A percentile compares a stretch with the other conserved stretches of the same genome.
These are phyloP conservation scores for Solanum chacoense DNA, from an alignment of 305 asterid species.

Conservation along the genomic window DNA sequence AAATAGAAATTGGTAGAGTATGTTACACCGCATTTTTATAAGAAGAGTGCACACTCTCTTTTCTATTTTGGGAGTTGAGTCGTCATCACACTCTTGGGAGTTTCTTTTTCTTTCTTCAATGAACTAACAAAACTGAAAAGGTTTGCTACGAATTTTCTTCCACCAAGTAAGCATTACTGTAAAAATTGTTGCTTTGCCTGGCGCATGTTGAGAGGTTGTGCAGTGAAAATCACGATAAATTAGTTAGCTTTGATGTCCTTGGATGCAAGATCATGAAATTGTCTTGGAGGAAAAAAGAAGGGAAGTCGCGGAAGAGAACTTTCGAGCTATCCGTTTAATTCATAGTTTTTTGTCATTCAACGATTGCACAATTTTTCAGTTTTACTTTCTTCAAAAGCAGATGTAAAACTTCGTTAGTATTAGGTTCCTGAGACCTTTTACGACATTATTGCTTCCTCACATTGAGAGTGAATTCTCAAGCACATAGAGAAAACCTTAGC, in stretches of 20 bases:
- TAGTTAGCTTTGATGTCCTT: not conserved
- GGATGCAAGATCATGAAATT: not conserved
- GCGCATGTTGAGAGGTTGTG: not conserved
- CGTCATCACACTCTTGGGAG: not conserved
- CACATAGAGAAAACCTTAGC: not conserved
- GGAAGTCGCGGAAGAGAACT: not conserved
- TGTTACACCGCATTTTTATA: not conserved
- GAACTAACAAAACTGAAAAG: not conserved
- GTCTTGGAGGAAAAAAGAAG: not conserved
- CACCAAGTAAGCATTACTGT: not conserved
- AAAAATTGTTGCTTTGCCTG: not conserved
- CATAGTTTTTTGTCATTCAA: not conserved
- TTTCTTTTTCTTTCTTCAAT: not conserved
- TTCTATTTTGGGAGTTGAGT: not conserved
- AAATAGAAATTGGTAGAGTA: not conserved
- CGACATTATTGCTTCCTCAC: not conserved
- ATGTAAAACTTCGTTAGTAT: no score
- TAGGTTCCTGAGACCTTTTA: not conserved
- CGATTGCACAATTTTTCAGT: not conserved
- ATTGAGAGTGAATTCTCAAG: not conserved
- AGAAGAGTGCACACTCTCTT: not conserved
- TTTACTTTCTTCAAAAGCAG: not conserved
- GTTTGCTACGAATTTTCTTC: not conserved
- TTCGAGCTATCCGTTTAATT: not conserved
- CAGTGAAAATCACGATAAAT: not conserved